Evolutionary conservation across 139 green algal species (phyloP).

Genomic region (Haematococcus sp.): DNA sequence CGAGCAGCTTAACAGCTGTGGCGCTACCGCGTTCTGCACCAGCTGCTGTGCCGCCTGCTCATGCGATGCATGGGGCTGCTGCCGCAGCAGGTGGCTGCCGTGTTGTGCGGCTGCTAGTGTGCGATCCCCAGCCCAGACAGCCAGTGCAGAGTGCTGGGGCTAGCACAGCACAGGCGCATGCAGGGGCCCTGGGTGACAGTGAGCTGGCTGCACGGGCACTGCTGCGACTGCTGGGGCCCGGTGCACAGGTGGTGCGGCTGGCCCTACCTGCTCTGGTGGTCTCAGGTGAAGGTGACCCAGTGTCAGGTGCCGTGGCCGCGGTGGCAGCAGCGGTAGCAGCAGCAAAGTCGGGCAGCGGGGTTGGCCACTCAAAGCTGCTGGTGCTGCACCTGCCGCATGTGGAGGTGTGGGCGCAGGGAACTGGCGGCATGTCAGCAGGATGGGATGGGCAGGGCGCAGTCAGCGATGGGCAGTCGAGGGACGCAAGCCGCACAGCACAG

Average conservation of each 20-base stretch:
- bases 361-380: neutral
- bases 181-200: too few relatives aligned
- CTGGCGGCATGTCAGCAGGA: neutral
- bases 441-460: neutral
- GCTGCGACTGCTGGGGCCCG: too few relatives aligned
- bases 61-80: neutral
- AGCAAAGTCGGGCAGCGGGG: neutral
- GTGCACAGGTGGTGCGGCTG: too few relatives aligned
- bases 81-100: neutral
- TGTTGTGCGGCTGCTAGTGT: too few relatives aligned
- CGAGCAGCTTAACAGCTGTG: too few relatives aligned
- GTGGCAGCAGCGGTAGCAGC: neutral
- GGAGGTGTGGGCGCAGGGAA: neutral
- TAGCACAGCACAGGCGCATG: too few relatives aligned
- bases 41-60: neutral
- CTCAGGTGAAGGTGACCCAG: neutral
- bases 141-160: too few relatives aligned
- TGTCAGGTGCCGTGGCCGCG: neutral
- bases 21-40: neutral
- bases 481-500: too few relatives aligned
- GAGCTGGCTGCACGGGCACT: too few relatives aligned
- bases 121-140: too few relatives aligned
- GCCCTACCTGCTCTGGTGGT: too few relatives aligned
- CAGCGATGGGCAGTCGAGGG: neutral
- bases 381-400: conserved; percentile 1